phyloP scores from a whole-genome alignment of 176 grass and related monocot genomes.

The Ensete ventricosum region DNA sequence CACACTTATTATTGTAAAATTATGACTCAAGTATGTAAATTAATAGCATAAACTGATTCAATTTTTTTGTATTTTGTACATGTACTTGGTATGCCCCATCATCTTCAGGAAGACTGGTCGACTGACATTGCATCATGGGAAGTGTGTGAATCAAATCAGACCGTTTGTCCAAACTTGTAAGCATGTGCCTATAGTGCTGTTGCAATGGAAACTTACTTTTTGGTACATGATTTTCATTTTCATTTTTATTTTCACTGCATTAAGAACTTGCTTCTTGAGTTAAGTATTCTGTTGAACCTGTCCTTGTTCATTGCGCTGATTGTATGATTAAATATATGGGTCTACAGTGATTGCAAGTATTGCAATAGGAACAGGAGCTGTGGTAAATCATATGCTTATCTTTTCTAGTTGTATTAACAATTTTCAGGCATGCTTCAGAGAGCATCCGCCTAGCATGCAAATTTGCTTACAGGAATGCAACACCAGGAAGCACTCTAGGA shows the following conservation, averaged over 20 bases:
- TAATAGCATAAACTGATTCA: neutral
- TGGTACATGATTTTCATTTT: neutral
- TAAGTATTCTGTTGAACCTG: neutral
- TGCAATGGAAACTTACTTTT: neutral
- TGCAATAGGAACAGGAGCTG: neutral
- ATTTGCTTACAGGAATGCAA: constrained; percentile 15
- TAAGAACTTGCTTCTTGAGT: neutral
- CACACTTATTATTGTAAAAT: neutral
- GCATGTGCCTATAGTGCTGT: neutral
- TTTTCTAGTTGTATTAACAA: neutral
- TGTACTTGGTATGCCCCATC: neutral
- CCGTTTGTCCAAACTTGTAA: constrained; percentile 7
- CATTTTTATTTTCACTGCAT: neutral
- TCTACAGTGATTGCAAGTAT: neutral
- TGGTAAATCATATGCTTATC: neutral
- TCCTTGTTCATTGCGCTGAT: neutral
- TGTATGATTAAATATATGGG: too few species aligned
- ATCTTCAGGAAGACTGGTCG: constrained; percentile 6
- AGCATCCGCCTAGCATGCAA: constrained; percentile 9
- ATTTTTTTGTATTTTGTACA: neutral
- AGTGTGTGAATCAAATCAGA: constrained; percentile 13
- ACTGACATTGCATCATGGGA: constrained; percentile 8
- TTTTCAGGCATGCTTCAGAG: constrained; percentile 13
- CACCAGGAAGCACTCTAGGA: constrained; percentile 17
- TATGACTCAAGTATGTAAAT: neutral